Evolutionary conservation across 1,284 basidiomycete genomes (phyloP).

Genomic region (Uromyces viciae-fabae): DNA sequence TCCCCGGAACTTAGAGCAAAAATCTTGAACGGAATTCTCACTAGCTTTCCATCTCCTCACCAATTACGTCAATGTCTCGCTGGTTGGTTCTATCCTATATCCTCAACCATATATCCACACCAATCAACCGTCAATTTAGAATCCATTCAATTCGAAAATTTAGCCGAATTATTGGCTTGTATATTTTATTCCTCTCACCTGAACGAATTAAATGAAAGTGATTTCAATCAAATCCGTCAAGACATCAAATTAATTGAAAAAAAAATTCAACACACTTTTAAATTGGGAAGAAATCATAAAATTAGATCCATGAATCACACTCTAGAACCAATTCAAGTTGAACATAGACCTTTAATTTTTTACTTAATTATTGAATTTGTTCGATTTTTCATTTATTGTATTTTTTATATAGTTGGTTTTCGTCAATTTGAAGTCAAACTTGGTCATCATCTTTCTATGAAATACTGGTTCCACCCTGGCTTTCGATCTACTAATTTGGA

Average conservation of each 20-base stretch:
- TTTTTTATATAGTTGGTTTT: neutral
- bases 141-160: neutral
- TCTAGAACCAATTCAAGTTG: constrained; percentile 10
- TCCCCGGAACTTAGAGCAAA: no score
- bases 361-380: neutral
- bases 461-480: constrained; percentile 9
- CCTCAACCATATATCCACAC: no score
- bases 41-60: neutral
- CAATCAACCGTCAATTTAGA: neutral
- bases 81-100: neutral
- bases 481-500: neutral
- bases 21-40: neutral
- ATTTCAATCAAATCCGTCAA: neutral
- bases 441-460: neutral
- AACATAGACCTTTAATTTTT: constrained; percentile 22
- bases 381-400: neutral
- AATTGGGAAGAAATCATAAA: neutral
- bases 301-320: neutral
- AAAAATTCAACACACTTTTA: neutral
- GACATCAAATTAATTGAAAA: neutral
- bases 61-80: neutral
- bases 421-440: neutral
- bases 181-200: neutral
- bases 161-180: neutral
- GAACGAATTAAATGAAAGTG: neutral